Evolutionary conservation across 2,329 filamentous ascomycete genomes (phyloP), one percentile per base, ranked within the genome.

Genomic region (Sclerotinia sclerotiorum): DNA sequence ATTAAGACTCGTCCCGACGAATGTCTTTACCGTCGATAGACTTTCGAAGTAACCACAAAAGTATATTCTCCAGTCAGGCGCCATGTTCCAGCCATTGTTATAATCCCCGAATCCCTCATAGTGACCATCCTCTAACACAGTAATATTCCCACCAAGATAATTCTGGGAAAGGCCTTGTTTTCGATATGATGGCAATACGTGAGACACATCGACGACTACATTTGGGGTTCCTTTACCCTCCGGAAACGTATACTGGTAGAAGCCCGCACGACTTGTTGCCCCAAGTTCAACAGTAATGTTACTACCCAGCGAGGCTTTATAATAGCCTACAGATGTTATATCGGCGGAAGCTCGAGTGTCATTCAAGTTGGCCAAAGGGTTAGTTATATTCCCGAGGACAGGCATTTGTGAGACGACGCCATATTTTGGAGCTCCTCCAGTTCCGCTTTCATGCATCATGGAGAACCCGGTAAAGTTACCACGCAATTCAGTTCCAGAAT

Each of bases 391-490:
- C 0, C 84, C 85, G 0, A 83, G 73, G 10, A 85, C 77, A 0
- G 85, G 86, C 78, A 88, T 81, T 77, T 88, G 85, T 0, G 84
- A 81, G 39, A 88, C 84, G 2, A 89, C 85, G 5, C 88, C 88
- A 68, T 90, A 90, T 0, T 90, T 91, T 2, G 88, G 87, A 1
- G 87, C 87, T 1, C 89, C 88, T 5, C 88, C 89, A 0, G 88
- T 91, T 7, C 88, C 88, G 70, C 84, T 86, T 74, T 88, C 87
- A 71, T 90, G 87, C 73, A 89, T 84, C 83, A 89, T 81, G 67
- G 84, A 85, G 76, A 88, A 88, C 5, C 85, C 86, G 0, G 82
- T 85, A 71, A 88, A 84, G 42, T 82, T 81, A 4, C 85, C 85
- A 15, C 75, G 76, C 0, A 80, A 73, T 48, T 80, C 79, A 71